phyloP scores from a whole-genome alignment of 1,284 basidiomycete genomes.

The Puccinia polysora region DNA sequence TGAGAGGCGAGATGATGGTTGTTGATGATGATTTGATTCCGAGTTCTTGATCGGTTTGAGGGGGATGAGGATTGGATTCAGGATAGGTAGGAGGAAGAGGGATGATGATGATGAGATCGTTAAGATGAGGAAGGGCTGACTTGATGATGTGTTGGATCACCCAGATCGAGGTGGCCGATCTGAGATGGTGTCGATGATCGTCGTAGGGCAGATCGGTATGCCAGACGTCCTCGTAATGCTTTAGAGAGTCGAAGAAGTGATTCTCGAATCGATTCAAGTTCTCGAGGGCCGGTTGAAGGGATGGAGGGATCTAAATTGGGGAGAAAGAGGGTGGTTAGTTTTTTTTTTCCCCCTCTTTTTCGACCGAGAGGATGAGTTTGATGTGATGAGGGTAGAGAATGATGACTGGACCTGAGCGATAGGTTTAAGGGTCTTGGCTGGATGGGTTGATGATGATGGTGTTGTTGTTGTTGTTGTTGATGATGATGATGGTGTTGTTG shows the following conservation, averaged over 20 bases:
- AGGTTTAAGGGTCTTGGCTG: not conserved
- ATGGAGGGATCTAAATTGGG: not conserved
- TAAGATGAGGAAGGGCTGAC: conserved; percentile 30
- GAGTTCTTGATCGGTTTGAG: conserved; percentile 63
- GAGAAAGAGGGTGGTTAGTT: no score
- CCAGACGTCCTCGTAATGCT: conserved; percentile 13
- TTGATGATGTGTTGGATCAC: conserved; percentile 32
- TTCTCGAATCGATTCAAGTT: not conserved
- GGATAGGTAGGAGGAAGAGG: conserved; percentile 42
- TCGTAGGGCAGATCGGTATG: conserved; percentile 26
- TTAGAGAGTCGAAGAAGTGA: not conserved
- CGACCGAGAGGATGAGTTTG: not conserved
- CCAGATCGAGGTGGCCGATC: conserved; percentile 8
- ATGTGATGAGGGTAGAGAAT: not conserved
- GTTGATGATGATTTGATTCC: conserved; percentile 85
- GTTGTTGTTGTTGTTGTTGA: no score
- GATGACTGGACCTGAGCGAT: not conserved
- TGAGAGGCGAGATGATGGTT: conserved; percentile 56
- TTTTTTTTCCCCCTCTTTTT: no score
- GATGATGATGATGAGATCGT: conserved; percentile 46
- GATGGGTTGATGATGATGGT: no score
- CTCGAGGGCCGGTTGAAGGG: conserved; percentile 1
- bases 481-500: no score
- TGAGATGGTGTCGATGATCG: not conserved
- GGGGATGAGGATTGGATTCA: conserved; percentile 49